A percentile compares a stretch with the other conserved stretches of the same genome.
These are phyloP conservation scores for Daldinia bambusicola DNA, from an alignment of 495 filamentous ascomycete genomes.

Conservation along the genomic window DNA sequence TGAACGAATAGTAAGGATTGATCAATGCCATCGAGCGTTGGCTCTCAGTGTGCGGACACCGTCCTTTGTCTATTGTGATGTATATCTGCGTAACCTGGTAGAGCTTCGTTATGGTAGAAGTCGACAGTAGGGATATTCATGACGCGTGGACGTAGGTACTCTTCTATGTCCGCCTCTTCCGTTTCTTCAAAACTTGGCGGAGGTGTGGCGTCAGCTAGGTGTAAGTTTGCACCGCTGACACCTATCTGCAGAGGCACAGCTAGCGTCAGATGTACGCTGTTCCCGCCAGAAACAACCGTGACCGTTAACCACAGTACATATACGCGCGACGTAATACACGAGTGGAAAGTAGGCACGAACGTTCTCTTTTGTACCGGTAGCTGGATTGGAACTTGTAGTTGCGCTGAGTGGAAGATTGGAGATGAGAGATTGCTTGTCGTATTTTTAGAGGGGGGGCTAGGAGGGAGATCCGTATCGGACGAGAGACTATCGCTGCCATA, in stretches of 20 bases:
- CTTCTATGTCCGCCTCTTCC: constrained; percentile 55
- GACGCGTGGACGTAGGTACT: constrained; percentile 58
- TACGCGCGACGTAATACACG: constrained; percentile 81
- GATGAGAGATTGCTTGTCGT: constrained; percentile 20
- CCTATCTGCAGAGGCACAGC: constrained; percentile 83
- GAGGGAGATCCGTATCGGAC: constrained; percentile 36
- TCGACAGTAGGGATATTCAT: constrained; percentile 39
- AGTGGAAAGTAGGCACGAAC: constrained; percentile 89
- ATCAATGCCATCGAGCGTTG: no score
- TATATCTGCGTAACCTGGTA: constrained; percentile 52
- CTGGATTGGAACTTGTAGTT: constrained; percentile 76
- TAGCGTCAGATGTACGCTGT: constrained; percentile 67
- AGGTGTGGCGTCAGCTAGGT: constrained; percentile 16
- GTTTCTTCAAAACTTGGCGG: constrained; percentile 54
- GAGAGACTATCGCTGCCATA: constrained; percentile 50
- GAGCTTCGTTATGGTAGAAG: constrained; percentile 28
- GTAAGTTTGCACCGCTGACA: constrained; percentile 44
- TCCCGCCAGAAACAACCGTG: constrained; percentile 66
- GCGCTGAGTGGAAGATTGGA: constrained; percentile 68
- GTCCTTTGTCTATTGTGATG: constrained; percentile 19
- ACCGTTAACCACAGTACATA: constrained; percentile 80
- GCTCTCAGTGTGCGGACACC: constrained; percentile 29
- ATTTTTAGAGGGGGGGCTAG: constrained; percentile 14
- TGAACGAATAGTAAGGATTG: not conserved
- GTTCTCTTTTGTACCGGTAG: constrained; percentile 72